Base-by-base conservation (phyloP, 352 stramenopile genomes). In the Hyaloperonospora brassicae region DNA sequence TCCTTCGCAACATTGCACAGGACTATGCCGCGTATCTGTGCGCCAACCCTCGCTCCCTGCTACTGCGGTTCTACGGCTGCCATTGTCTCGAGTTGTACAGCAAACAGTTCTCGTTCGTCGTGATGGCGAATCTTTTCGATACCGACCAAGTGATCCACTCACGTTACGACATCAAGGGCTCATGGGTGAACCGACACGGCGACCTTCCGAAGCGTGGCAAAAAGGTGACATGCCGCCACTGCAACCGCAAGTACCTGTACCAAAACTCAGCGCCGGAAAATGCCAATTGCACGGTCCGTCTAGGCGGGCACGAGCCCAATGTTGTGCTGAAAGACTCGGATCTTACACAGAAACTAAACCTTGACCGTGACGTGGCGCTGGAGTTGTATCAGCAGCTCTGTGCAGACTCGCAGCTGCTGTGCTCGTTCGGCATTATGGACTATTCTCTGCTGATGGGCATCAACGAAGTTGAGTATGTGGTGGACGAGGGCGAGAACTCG, bases 121-220 rank as follows among this genome's bases (percentile, higher is more conserved):
- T 97, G 27, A 97, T 97, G 87, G 84, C 81, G 27, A 97, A 97
- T 62, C 59, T 97, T 23, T 96, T 97, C 43, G 83, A 95, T 61
- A 94, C 84, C 5, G 72, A 91, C 7, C 79, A 92, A 46, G 58
- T 85, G 12, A 93, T 96, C 59, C 84, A 97, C 63, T 86, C 69
- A 25, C 76, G 80, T 4, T 97, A 89, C 62, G 88, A 97, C 42
- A 92, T 97, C 52, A 97, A 97, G 65, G 88, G 88, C 2, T 90
- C 76, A 5, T 96, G 85, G 84, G 81, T 96, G 9, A 93, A 94
- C 47, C 81, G 84, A 24, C 79, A 92, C 35, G 81, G 72, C 21
- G 79, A 89, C 24, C 47, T 89, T 25, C 82, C 84, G 0, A 93
- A 93, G 70, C 72, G 73, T 44, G 86, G 86, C 39, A 95, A 91